Evolutionary conservation across 495 filamentous ascomycete genomes (phyloP).

Genomic region (Lepraria neglecta): DNA sequence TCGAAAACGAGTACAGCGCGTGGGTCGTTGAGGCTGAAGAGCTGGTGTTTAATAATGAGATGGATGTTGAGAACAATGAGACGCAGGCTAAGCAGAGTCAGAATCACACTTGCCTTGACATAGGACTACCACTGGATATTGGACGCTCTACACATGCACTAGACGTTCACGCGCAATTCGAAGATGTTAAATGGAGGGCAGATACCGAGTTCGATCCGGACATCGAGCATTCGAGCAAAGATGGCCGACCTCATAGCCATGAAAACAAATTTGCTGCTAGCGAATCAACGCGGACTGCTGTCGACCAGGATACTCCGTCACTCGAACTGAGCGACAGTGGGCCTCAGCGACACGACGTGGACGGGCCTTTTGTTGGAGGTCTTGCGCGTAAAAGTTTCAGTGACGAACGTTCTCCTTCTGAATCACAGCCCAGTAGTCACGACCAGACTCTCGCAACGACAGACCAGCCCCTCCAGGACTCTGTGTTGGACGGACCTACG

Average conservation of each 20-base stretch:
- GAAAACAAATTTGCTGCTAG: background rate
- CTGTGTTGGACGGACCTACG: background rate
- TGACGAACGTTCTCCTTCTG: too few relatives aligned
- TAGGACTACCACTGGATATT: background rate
- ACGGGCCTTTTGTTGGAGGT: too few relatives aligned
- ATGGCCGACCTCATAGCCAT: background rate
- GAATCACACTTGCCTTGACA: background rate
- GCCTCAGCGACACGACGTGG: too few relatives aligned
- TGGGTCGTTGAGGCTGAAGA: conserved; percentile 61
- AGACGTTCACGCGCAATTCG: background rate
- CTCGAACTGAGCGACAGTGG: too few relatives aligned
- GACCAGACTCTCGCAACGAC: background rate
- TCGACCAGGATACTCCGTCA: too few relatives aligned
- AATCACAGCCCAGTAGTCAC: background rate
- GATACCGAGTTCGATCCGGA: background rate
- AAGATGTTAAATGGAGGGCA: background rate
- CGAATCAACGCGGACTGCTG: background rate
- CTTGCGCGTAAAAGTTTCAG: too few relatives aligned
- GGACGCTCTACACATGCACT: background rate
- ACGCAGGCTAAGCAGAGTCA: background rate
- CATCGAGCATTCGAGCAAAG: background rate
- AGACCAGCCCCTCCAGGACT: background rate
- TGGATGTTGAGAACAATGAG: conserved; percentile 23
- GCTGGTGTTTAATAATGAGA: conserved; percentile 42
- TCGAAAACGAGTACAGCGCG: conserved; percentile 72